Percentiles rank a stretch among this genome's conserved stretches.
These are phyloP conservation scores for Penicillium sp. DNA, from an alignment of 2,329 filamentous ascomycete genomes.

Conservation along the genomic window DNA sequence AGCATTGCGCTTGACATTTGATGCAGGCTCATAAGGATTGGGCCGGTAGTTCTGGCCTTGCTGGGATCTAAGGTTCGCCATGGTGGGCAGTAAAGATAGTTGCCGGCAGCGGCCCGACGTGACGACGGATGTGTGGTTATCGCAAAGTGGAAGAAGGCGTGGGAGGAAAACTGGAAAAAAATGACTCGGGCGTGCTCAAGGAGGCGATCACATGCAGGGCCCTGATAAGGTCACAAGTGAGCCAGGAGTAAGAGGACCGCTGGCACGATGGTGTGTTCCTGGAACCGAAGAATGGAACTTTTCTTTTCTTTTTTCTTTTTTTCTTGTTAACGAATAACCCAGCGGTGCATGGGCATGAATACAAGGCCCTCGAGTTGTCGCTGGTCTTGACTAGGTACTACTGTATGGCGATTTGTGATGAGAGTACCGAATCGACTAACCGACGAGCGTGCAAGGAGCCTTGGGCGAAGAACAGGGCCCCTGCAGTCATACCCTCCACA, in stretches of 20 bases:
- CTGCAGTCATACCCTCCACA: constrained; percentile 38
- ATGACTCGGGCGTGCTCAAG: not conserved
- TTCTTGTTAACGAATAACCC: not conserved
- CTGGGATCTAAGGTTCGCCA: constrained; percentile 63
- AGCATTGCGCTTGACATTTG: constrained; percentile 70
- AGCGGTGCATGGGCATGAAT: not conserved
- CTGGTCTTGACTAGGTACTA: not conserved
- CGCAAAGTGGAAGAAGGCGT: constrained; percentile 11
- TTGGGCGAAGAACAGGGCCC: constrained; percentile 37
- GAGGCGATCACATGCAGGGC: constrained; percentile 11
- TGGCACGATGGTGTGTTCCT: not conserved
- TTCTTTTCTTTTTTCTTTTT: not conserved
- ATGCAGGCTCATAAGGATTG: constrained; percentile 50
- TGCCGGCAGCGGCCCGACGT: too few species aligned
- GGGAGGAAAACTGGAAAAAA: not conserved
- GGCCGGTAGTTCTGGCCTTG: constrained; percentile 58
- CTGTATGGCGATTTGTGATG: not conserved
- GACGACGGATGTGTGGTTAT: not conserved
- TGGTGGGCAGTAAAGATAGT: constrained; percentile 24
- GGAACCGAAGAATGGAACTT: not conserved
- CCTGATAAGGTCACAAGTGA: constrained; percentile 6
- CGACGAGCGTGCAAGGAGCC: constrained; percentile 32
- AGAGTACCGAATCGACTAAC: not conserved
- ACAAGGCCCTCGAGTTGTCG: not conserved
- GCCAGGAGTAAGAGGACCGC: not conserved